Evolutionary conservation across 306 rosid genomes (phyloP), one percentile per base, ranked within the genome.

Genomic region (Quercus agrifolia): DNA sequence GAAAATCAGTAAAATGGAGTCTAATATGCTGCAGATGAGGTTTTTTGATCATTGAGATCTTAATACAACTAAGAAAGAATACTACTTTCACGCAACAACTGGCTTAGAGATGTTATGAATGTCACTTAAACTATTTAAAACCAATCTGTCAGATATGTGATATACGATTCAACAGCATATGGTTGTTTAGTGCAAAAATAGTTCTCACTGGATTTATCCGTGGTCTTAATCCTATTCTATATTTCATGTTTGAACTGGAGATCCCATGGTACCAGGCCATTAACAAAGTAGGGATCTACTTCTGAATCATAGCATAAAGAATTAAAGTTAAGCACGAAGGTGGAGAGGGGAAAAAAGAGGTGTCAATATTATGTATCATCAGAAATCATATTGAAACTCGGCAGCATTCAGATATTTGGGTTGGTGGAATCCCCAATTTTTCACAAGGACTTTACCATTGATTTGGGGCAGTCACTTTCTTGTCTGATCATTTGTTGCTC

Each of bases 301-400:
- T 73, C 56, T n/a, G 17, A 31, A 73, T 28, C 25, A 55, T 19
- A 11, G 12, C 52, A 67, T 33, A 67, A 19, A 18, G 14, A 28
- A 7, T 66, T 19, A 73, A 3, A 54, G 25, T 14, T 27, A 30
- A 52, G 17, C 76, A 55, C 4, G 2, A 27, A 10, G 41, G 38
- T 12, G 46, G 35, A 51, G 20, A 41, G 21, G 8, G 10, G 25
- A 35, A 35, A 6, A 49, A 72, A 13, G 12, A 18, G 4, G 10
- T 21, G 46, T 59, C 12, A 21, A 15, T 64, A 66, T 56, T 27
- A 51, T 21, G 44, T 77, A 27, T 68, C 5, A 57, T 51, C 67
- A 66, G 70, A 76, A 58, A 68, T 74, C 59, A 41, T 69, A 17
- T 15, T 70, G 62, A 66, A 74, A 80, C 63, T 57, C 52, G 30